Evolutionary conservation across 2,329 filamentous ascomycete genomes (phyloP).

Genomic region (Ramularia endophylla): DNA sequence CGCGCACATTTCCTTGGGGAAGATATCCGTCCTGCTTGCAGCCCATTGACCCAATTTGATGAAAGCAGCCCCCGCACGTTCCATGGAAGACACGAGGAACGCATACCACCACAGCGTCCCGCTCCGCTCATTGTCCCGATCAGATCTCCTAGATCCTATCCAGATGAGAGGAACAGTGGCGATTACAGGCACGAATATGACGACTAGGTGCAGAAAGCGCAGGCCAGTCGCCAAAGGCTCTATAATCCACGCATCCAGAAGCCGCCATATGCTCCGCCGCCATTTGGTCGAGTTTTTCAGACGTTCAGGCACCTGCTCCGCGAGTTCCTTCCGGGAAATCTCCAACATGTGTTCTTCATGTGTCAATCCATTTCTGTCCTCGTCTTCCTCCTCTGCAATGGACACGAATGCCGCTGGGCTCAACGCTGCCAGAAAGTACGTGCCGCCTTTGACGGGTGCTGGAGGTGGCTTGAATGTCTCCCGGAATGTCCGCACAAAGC

Average conservation of each 20-base stretch:
- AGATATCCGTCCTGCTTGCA: constrained; percentile 91
- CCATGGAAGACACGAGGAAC: constrained; percentile 84
- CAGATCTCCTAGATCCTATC: constrained; percentile 60
- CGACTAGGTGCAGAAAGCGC: constrained; percentile 77
- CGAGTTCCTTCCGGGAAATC: constrained; percentile 70
- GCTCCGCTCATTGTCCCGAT: constrained; percentile 65
- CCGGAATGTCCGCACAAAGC: constrained; percentile 17
- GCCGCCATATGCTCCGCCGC: constrained; percentile 56
- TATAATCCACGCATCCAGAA: constrained; percentile 64
- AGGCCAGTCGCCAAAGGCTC: constrained; percentile 84
- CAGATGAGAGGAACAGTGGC: constrained; percentile 72
- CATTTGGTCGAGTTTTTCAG: constrained; percentile 55
- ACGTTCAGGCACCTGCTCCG: constrained; percentile 59
- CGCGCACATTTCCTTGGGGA: constrained; percentile 83
- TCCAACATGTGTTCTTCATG: constrained; percentile 83
- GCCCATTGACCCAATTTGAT: constrained; percentile 99
- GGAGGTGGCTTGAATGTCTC: constrained; percentile 28
- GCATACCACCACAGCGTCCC: constrained; percentile 94
- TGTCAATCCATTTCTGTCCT: constrained; percentile 52
- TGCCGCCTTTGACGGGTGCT: constrained; percentile 30
- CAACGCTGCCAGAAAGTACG: constrained; percentile 39
- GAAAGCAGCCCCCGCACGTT: constrained; percentile 87
- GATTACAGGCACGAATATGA: constrained; percentile 90
- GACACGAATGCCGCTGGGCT: constrained; percentile 55
- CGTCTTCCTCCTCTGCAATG: constrained; percentile 45